These are phyloP conservation scores for Aspergillus ustus DNA, from an alignment of 2,329 filamentous ascomycete genomes.

Conservation along the genomic window DNA sequence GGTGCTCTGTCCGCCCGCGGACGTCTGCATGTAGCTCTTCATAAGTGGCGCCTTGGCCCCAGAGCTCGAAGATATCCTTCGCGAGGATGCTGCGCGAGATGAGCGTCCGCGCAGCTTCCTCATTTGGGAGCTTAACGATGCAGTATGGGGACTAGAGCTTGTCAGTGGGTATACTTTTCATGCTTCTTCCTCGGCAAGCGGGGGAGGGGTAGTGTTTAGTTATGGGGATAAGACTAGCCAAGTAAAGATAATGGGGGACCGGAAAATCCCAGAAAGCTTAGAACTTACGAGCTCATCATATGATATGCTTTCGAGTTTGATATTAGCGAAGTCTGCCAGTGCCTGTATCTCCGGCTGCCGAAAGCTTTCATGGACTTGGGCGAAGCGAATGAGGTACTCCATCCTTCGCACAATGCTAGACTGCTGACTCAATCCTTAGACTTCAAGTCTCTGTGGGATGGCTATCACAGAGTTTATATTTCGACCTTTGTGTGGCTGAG, in stretches of 20 bases:
- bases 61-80: constrained; percentile 85
- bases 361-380: constrained; percentile 90
- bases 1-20: constrained; percentile 59
- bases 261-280: constrained; percentile 7
- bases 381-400: constrained; percentile 88
- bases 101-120: constrained; percentile 67
- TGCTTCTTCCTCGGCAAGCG: not conserved
- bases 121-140: constrained; percentile 70
- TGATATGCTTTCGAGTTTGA: constrained; percentile 72
- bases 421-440: not conserved
- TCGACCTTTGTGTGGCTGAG: not conserved
- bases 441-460: not conserved
- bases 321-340: constrained; percentile 69
- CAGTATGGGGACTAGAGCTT: constrained; percentile 80
- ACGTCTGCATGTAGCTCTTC: constrained; percentile 71
- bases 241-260: not conserved
- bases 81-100: constrained; percentile 78
- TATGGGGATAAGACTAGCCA: not conserved
- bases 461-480: not conserved
- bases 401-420: constrained; percentile 35
- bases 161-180: constrained; percentile 16
- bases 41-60: constrained; percentile 74
- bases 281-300: constrained; percentile 73
- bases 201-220: not conserved
- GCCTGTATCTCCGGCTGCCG: constrained; percentile 82